Evolutionary conservation across 1,139 yeast genomes (phyloP), one percentile per base, ranked within the genome.

Genomic region (Wickerhamiella infanticola): DNA sequence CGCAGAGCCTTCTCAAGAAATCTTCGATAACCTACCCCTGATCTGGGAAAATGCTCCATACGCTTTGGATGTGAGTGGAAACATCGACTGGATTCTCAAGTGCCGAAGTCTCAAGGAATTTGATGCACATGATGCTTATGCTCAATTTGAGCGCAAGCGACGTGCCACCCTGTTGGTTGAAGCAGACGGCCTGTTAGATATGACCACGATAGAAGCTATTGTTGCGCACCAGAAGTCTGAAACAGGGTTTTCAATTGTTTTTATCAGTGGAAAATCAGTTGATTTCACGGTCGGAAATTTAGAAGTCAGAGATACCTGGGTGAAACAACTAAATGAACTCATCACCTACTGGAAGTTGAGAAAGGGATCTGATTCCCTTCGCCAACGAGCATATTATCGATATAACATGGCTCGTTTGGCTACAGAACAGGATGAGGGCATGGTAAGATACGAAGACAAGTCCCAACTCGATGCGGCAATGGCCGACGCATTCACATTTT

Each of bases 251-350:
- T 79, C 75, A 49, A 63, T 82, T 5, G 63, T 63, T 9, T 65
- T 80, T 58, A 55, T 56, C 1, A 70, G 73, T 50, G 80, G 78
- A 0, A 57, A 73, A 0, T 52, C 52, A 1, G 54, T 80, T n/a
- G 65, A 70, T 44, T 62, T 84, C 5, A 75, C 78, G 49, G 86
- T 93, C 0, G 75, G 76, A 3, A 66, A 68, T 50, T 50, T 64
- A 23, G 46, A 45, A 0, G 58, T 74, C 0, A 67, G 94, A 43
- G 74, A 78, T 53, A 72, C 72, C 48, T 88, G 97, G 97, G 67
- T 81, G 0, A 26, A 33, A 0, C 63, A 76, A 40, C 62, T 88
- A 31, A 51, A 48, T 0, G 63, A 63, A 3, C 59, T 81, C 31
- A 58, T 62, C 11, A 51, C 53, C 1, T 86, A 81, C 59, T 88